Base-by-base conservation (phyloP, 345 rosid species). In the Populus euphratica region DNA sequence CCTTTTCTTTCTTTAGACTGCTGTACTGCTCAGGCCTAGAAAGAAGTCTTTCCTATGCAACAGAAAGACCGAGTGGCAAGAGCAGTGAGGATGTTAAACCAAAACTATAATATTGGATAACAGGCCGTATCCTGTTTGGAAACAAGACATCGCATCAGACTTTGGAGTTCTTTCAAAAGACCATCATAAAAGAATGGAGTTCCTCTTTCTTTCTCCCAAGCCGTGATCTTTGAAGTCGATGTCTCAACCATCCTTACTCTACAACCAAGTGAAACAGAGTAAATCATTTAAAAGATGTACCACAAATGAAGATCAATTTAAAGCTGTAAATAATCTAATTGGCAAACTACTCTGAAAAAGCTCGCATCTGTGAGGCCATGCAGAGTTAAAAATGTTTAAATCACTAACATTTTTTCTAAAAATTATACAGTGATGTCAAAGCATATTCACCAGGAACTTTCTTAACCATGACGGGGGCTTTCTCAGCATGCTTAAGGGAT, bases 121-220 rank as follows among this genome's bases (percentile, higher is more conserved):
- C 29, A 27, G 29, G 29, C 29, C 29, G 29, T 27, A 27, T 27
- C 29, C 29, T 27, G 29, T 27, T 27, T 27, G 29, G 29, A 27
- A 27, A 27, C 29, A 27, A 27, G 29, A 27, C 29, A 27, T 27
- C 29, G 29, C 29, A 27, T 27, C 29, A 27, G 29, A 27, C 29
- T 27, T 27, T 27, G 29, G 29, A 27, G 29, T 27, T 27, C 29
- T 27, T 27, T 27, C 29, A 27, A 27, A 27, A 27, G 29, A 27
- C 29, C 29, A 27, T 27, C 29, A 27, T 27, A 27, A 27, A 27
- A 27, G 29, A 93, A 93, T 12, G 86, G 86, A n/a, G 33, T 72
- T 59, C 88, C 92, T 81, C 83, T 88, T 82, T 90, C 96, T 50
- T 79, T 81, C 79, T 93, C 96, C 97, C 97, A 90, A 29, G 86